Base-by-base conservation (phyloP, 2,329 filamentous ascomycete genomes). In the Ascochyta koolunga region DNA sequence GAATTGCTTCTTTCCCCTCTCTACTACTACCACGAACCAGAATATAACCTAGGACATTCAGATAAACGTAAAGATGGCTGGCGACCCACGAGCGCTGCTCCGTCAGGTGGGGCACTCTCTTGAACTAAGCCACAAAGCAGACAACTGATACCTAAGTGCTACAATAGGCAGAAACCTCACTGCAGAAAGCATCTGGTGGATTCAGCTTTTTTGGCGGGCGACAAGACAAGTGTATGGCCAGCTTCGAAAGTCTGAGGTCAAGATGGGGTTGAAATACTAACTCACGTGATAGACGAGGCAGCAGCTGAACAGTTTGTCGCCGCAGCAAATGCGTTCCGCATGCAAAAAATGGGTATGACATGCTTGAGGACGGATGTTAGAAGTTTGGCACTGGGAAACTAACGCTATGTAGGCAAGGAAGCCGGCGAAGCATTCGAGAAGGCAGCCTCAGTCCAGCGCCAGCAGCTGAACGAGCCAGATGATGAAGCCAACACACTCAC, bases 131-230 rank as follows among this genome's bases (percentile, higher is more conserved):
- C 66, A 66, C 66, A 64, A 53, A 39, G 50, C 56, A 55, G 54
- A 62, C 59, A 64, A 64, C 61, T 61, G 62, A 69, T 62, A 62
- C 65, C 58, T 50, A 66, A 55, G 64, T 59, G 47, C 53, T 45
- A 53, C 45, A 58, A 63, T 73, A 97, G 93, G 95, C 95, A 79
- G 91, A 97, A 71, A 96, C 95, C 80, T 83, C 87, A 46, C 84
- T 90, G 22, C 79, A 87, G 66, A 82, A 88, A 64, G 93, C 93
- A 35, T 81, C 85, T 18, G 82, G 89, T 24, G 93, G 93, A 67
- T 97, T 96, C 79, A 90, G 87, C 74, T 87, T 96, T 77, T 97
- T 99, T 67, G 90, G 92, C 37, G 90, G 90, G 39, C 85, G 87
- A 54, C 84, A 90, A 68, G 92, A 96, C 60, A 98, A 97, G 77